Evolutionary conservation across 345 rosid genomes (phyloP).

Genomic region (Hypericum perforatum): DNA sequence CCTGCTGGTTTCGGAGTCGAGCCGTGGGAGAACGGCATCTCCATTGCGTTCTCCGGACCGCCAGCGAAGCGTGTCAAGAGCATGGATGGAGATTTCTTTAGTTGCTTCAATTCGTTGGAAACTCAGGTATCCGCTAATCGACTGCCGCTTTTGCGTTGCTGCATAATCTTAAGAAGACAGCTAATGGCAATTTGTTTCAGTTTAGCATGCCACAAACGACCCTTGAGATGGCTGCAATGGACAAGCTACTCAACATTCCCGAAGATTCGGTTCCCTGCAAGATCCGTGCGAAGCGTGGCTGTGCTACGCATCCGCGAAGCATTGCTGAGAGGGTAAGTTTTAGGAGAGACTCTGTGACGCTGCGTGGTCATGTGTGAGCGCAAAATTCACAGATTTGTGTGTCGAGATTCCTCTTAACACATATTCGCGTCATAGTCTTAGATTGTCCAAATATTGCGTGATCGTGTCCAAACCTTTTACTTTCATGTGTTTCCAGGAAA

Average conservation of each 20-base stretch:
- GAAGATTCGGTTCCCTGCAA: slow-evolving; percentile 15
- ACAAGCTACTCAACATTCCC: slow-evolving; percentile 64
- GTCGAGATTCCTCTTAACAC: neutral
- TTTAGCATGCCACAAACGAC: slow-evolving; percentile 78
- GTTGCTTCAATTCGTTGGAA: slow-evolving; percentile 47
- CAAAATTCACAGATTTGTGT: neutral
- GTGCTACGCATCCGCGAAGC: neutral
- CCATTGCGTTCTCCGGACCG: slow-evolving; percentile 60
- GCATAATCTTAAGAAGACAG: neutral
- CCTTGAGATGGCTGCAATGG: slow-evolving; percentile 78
- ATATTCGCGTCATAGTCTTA: neutral
- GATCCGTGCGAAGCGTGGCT: neutral
- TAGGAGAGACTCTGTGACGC: no score
- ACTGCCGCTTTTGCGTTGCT: neutral
- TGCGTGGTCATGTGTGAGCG: neutral
- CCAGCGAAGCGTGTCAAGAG: slow-evolving; percentile 47
- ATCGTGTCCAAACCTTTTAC: no score
- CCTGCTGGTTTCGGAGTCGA: slow-evolving; percentile 50
- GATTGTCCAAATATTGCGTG: no score
- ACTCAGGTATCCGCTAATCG: slow-evolving; percentile 53
- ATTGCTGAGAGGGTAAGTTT: neutral
- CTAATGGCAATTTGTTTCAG: slow-evolving; percentile 30
- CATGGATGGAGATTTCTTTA: slow-evolving; percentile 51
- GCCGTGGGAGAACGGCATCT: slow-evolving; percentile 64
- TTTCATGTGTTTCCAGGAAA: neutral